Evolutionary conservation across 1,139 yeast species (phyloP).

Genomic region (Geotrichum reessii): DNA sequence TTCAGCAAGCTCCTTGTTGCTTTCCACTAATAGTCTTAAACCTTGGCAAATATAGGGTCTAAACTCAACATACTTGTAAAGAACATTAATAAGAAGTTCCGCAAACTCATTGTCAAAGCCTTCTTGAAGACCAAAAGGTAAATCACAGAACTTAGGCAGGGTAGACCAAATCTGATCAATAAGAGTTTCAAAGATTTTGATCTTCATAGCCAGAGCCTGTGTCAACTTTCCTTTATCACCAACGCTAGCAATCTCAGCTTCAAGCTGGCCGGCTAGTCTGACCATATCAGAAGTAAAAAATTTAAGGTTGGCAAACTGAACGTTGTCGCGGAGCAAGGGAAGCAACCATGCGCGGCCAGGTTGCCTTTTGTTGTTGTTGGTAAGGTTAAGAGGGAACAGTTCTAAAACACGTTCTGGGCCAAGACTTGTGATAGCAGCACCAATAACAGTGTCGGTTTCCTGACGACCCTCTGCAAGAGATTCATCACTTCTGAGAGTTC

Average conservation of each 20-base stretch:
- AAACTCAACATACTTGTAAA: constrained; percentile 69
- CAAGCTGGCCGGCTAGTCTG: constrained; percentile 62
- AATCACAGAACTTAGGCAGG: constrained; percentile 81
- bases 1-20: constrained; percentile 55
- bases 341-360: constrained; percentile 92
- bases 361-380: constrained; percentile 39
- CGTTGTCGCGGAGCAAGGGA: constrained; percentile 86
- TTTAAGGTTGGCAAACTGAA: constrained; percentile 61
- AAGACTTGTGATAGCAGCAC: constrained; percentile 68
- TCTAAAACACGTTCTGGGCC: constrained; percentile 82
- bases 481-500: constrained; percentile 80
- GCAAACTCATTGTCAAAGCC: constrained; percentile 76
- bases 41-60: constrained; percentile 80
- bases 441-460: constrained; percentile 75
- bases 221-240: constrained; percentile 32
- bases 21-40: constrained; percentile 69
- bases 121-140: constrained; percentile 64
- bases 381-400: constrained; percentile 71
- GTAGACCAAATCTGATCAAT: constrained; percentile 90
- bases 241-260: constrained; percentile 42
- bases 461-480: constrained; percentile 63
- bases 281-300: constrained; percentile 59
- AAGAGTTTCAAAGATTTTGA: constrained; percentile 73
- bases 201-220: constrained; percentile 52
- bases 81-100: constrained; percentile 60